Evolutionary conservation across 2,329 filamentous ascomycete species (phyloP), one percentile per base, ranked within the genome.

Genomic region (Aaosphaeria arxii): DNA sequence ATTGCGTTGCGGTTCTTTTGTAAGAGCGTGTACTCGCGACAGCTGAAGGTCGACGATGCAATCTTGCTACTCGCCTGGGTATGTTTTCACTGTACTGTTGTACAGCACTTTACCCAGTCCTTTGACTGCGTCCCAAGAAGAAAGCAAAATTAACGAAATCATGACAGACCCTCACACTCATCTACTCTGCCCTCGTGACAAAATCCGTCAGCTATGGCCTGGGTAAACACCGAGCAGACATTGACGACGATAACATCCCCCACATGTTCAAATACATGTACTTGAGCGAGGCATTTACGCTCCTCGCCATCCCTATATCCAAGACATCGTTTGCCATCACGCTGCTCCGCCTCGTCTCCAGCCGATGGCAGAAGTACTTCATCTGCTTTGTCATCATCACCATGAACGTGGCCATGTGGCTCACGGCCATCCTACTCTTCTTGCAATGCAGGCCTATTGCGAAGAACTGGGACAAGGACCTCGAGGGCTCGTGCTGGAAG

Each of bases 321-420:
- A 56, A 58, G 42, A 52, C 54, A 0, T 56, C 53, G 1, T 56
- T 58, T 36, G 46, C 49, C 28, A 39, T 55, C 1, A 55, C 55
- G 1, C 41, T 56, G n/a, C 39, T 58, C 5, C 47, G 54, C 5
- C 29, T 58, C 9, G 43, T 44, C 2, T 36, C 50, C 6, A 33
- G 39, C 1, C 30, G 13, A 24, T 55, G 49, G 49, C 51, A 56
- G 9, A 49, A 45, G 30, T 35, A 30, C 29, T 32, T 51, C n/a
- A 42, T 58, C 4, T 58, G 56, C 54, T 50, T 52, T 39, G 45
- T 58, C 38, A 50, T 56, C 4, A 32, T 54, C 24, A 43, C 50
- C 1, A 45, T 56, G 24, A 53, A 55, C 31, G 28, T 51, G 6
- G 38, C 36, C 11, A 49, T 56, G 47, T 49, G 40, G 31, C 7